Conservation (phyloP, 75 land plant species). For the Selaginella moellendorffii region DNA sequence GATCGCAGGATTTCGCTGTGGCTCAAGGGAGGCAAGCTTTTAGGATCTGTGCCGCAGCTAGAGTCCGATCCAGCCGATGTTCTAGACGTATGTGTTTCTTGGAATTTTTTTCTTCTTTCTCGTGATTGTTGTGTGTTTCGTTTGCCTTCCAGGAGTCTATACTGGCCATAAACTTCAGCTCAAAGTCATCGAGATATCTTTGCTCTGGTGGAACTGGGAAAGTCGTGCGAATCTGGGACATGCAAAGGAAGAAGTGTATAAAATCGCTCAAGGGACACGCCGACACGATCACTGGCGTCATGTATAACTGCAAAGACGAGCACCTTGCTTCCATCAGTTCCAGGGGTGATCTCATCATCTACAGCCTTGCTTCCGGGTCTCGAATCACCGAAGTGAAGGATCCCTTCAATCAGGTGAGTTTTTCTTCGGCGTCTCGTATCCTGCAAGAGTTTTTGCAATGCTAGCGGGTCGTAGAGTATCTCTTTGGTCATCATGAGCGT, state of each 20-base stretch:
- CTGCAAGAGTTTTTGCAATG: background rate
- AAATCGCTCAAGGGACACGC: conserved; percentile 92
- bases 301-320: conserved; percentile 93
- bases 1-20: conserved; percentile 81
- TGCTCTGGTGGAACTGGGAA: conserved; percentile 90
- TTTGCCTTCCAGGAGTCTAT: conserved; percentile 60
- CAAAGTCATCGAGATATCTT: conserved; percentile 81
- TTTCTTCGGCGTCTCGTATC: background rate
- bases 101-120: no score
- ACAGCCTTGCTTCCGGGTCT: conserved; percentile 91
- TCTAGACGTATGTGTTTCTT: conserved; percentile 50
- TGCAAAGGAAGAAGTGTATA: conserved; percentile 84
- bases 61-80: conserved; percentile 40
- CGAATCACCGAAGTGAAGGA: conserved; percentile 76
- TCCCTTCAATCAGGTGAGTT: conserved; percentile 74
- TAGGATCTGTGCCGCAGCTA: conserved; percentile 46
- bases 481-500: background rate
- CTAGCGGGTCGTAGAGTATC: background rate
- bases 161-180: conserved; percentile 66
- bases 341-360: conserved; percentile 84
- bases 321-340: conserved; percentile 88
- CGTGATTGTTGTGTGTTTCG: background rate
- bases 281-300: conserved; percentile 71
- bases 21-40: conserved; percentile 61
- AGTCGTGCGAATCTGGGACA: conserved; percentile 90